A percentile compares a stretch with the other conserved stretches of the same genome.
phyloP scores from a whole-genome alignment of 2,329 filamentous ascomycete genomes.

The Plectosphaerella cucumerina region DNA sequence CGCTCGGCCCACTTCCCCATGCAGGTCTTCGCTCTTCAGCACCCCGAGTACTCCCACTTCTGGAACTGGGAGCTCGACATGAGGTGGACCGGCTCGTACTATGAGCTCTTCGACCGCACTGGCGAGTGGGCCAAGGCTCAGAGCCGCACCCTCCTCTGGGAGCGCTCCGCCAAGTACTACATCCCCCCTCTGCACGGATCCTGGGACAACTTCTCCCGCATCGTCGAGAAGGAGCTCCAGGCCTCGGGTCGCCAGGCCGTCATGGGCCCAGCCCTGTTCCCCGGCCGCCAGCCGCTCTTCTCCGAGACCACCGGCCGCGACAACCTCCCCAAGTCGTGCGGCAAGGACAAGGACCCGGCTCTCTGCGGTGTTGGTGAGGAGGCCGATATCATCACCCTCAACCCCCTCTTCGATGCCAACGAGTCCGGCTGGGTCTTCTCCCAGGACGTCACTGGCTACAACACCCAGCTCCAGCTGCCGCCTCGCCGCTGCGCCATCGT shows the following conservation, averaged over 20 bases:
- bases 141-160: slow-evolving; percentile 70
- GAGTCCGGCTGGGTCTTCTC: slow-evolving; percentile 70
- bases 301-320: slow-evolving; percentile 42
- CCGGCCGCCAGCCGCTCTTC: slow-evolving; percentile 40
- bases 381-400: slow-evolving; percentile 73
- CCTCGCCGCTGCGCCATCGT: slow-evolving; percentile 69
- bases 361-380: slow-evolving; percentile 66
- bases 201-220: slow-evolving; percentile 67
- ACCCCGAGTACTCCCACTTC: slow-evolving; percentile 62
- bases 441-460: slow-evolving; percentile 67
- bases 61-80: slow-evolving; percentile 73
- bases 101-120: slow-evolving; percentile 69
- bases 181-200: slow-evolving; percentile 65
- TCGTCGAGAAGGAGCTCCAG: slow-evolving; percentile 59
- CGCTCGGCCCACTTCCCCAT: slow-evolving; percentile 60
- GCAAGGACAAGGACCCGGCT: slow-evolving; percentile 11
- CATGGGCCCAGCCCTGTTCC: slow-evolving; percentile 62
- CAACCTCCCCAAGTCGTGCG: slow-evolving; percentile 50
- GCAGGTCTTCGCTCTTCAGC: slow-evolving; percentile 59
- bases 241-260: slow-evolving; percentile 49
- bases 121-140: slow-evolving; percentile 64
- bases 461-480: slow-evolving; percentile 44
- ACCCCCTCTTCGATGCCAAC: slow-evolving; percentile 70
- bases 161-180: slow-evolving; percentile 73
- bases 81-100: slow-evolving; percentile 60